Conservation (phyloP, 202 grass and related monocot genomes). For the Zoysia matrella region DNA sequence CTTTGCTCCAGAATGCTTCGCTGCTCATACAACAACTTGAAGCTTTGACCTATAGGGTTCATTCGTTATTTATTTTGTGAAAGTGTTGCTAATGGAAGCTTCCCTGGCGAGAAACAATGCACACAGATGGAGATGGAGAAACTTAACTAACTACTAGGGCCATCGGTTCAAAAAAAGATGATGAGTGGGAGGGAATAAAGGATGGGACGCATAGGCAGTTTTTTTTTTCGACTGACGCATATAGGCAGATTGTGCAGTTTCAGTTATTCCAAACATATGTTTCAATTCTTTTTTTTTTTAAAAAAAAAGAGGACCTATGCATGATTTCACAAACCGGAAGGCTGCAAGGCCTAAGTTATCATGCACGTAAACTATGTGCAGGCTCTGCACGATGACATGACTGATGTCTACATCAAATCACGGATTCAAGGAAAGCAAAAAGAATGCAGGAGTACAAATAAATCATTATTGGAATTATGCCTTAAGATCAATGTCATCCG, state of each 20-base stretch:
- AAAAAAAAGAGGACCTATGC: background rate
- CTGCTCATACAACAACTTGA: conserved; percentile 27
- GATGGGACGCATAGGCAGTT: background rate
- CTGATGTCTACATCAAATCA: background rate
- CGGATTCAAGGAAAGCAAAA: background rate
- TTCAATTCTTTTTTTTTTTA: background rate
- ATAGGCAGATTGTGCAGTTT: no score
- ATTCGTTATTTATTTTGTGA: conserved; percentile 26
- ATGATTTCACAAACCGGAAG: conserved; percentile 8
- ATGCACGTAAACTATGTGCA: conserved; percentile 14
- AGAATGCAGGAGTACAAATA: background rate
- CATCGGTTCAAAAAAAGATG: conserved; percentile 15
- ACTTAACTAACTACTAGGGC: conserved; percentile 6
- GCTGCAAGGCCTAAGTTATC: conserved; percentile 33
- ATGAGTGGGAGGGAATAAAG: conserved; percentile 27
- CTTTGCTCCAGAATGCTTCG: background rate
- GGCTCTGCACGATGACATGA: conserved; percentile 4
- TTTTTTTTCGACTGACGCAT: no score
- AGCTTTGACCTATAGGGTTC: conserved; percentile 42
- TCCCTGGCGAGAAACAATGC: background rate
- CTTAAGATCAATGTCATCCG: conserved; percentile 15
- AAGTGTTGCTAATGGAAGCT: background rate
- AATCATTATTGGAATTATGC: background rate
- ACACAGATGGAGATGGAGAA: background rate
- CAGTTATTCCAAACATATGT: background rate